Evolutionary conservation across 1,284 basidiomycete species (phyloP), one percentile per base, ranked within the genome.

Genomic region (Cryptococcus hybrid): DNA sequence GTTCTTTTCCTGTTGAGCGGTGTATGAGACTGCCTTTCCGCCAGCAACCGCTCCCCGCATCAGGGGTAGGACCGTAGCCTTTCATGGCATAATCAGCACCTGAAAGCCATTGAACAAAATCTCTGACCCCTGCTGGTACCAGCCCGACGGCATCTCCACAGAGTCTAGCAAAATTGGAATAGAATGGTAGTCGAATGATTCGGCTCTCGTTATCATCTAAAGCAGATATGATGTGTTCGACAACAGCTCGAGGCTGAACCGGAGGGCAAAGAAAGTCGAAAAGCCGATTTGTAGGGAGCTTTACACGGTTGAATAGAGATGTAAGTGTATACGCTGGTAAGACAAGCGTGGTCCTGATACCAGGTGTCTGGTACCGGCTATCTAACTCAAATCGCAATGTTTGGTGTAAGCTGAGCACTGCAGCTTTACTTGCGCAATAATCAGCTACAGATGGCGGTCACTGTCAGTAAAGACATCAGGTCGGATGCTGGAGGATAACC

Each of bases 361-460:
- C 73, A 0, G 88, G 88, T 24, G 85, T 82, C 24, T 84, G 79
- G 78, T 93, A 89, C 13, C 89, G 89, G 52, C 86, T 84, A 69
- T 93, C 88, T 13, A 95, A 83, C 73, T 96, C 92, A 65, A 86
- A 88, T 45, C 90, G 84, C 53, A 96, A 81, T 6, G 88, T 87
- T 63, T 90, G 87, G 63, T 92, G 85, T 47, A 95, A 76, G 35
- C 84, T 84, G 18, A 88, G 80, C 18, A 88, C 69, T 7, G 91
- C 92, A 7, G 90, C 89, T 78, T 95, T 96, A 36, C 90, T 90
- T 5, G 90, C 90, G 71, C 83, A 84, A 71, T 95, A 96, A 75
- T 94, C 92, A 68, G 86, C 90, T 91, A 60, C 9, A 56, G 36
- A 5, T n/a, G 35, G 54, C 59, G 30, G n/a, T 43, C 45, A 34